Conservation (phyloP, 345 rosid genomes). For the Clausena lansium region DNA sequence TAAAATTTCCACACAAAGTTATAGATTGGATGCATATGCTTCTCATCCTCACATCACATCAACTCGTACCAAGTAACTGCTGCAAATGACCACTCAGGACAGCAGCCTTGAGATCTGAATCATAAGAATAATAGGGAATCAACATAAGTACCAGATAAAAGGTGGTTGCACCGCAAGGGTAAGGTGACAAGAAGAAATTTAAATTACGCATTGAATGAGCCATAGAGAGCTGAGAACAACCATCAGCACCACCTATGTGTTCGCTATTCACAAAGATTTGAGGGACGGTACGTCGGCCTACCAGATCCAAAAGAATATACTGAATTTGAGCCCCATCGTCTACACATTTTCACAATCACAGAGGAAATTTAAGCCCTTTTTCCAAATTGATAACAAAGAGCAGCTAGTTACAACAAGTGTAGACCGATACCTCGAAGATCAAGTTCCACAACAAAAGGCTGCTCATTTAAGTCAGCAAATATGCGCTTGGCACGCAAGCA, state of each 20-base stretch:
- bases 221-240: conserved; percentile 27
- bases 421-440: conserved; percentile 60
- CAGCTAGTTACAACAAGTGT: conserved; percentile 5
- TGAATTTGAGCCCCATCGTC: conserved; percentile 79
- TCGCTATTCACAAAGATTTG: conserved; percentile 88
- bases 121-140: conserved; percentile 6
- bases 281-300: conserved; percentile 80
- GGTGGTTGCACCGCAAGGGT: background rate
- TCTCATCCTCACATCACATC: conserved; percentile 10
- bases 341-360: conserved; percentile 18
- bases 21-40: background rate
- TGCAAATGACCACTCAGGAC: conserved; percentile 46
- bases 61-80: conserved; percentile 37
- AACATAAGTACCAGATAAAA: background rate
- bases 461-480: conserved; percentile 50
- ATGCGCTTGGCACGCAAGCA: conserved; percentile 58
- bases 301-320: conserved; percentile 63
- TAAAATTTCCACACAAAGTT: background rate
- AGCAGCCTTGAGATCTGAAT: conserved; percentile 55
- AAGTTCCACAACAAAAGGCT: conserved; percentile 64
- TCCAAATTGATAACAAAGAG: background rate
- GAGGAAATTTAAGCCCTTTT: conserved; percentile 15
- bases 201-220: background rate
- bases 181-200: background rate
- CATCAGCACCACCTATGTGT: conserved; percentile 92